Evolutionary conservation across 805 yeast genomes (phyloP), one percentile per base, ranked within the genome.

Genomic region (Kluyveromyces lactis): DNA sequence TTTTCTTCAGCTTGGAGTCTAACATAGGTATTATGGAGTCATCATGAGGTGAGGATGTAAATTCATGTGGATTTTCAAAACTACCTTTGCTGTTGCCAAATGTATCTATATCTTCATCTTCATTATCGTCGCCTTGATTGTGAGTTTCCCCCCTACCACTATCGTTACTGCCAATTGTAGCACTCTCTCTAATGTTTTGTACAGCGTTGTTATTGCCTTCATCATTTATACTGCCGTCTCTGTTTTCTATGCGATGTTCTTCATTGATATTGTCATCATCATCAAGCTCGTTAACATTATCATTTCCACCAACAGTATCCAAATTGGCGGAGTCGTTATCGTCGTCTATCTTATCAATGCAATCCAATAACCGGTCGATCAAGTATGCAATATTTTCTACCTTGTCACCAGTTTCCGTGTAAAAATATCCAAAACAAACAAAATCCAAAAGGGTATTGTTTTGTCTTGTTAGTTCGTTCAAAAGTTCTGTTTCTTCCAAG

Each of bases 391-490:
- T 45, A 38, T 58, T 50, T 18, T 49, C 46, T 5, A 57, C 48
- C 33, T 52, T 53, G 18, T 18, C 39, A 19, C 42, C 34, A 26
- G 45, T 38, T 6, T 40, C 42, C 18, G 48, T 48, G 46, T 48
- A 61, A 39, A 64, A 60, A 46, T 64, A 67, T 1, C 72, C 72
- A 41, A 66, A 59, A 43, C 78, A 69, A 23, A 77, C 58, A 41
- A 77, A 64, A 50, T 77, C 82, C 12, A 77, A 33, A 27, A 61
- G 41, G 12, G 50, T 52, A 40, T 61, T 62, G 44, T 67, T 66
- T 47, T 66, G 67, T 17, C 56, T 55, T 26, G 61, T 53, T 33
- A 69, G 42, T 39, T 55, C 60, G 37, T 52, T 62, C 34, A 68
- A 46, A n/a, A 69, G 48, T 36, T 60, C 62, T 1, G 63, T 52